phyloP scores from a whole-genome alignment of 345 rosid genomes.

The Aquilaria sinensis region DNA sequence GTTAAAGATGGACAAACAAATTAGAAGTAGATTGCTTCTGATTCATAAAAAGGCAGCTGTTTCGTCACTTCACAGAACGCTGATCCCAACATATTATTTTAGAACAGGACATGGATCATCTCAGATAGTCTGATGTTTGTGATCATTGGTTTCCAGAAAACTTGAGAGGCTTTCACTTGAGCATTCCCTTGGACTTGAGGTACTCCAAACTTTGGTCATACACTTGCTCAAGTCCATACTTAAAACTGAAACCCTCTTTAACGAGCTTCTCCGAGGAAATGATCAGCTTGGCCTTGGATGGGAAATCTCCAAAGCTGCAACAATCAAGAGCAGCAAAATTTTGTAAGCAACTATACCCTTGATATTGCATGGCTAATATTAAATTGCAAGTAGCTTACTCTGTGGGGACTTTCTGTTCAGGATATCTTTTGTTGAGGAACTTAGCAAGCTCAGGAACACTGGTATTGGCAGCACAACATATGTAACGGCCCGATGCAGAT shows the following conservation, averaged over 20 bases:
- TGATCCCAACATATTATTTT: neutral
- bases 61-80: neutral
- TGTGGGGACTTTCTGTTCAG: constrained; percentile 49
- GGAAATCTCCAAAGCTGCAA: constrained; percentile 66
- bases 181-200: constrained; percentile 43
- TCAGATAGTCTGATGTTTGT: neutral
- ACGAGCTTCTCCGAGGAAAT: constrained; percentile 67
- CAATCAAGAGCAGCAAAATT: neutral
- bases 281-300: constrained; percentile 46
- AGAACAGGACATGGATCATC: neutral
- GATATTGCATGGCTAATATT: neutral
- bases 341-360: neutral
- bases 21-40: too few relatives aligned
- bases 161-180: constrained; percentile 20
- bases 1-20: too few relatives aligned
- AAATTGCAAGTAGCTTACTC: constrained; percentile 42
- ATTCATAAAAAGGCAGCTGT: too few relatives aligned
- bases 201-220: constrained; percentile 64
- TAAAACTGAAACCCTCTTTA: constrained; percentile 61
- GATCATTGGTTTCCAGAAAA: neutral
- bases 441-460: constrained; percentile 56
- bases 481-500: constrained; percentile 75
- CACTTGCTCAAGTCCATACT: constrained; percentile 62
- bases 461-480: constrained; percentile 61
- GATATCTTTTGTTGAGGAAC: constrained; percentile 60